These are phyloP conservation scores for Pouteria campechiana DNA, from an alignment of 179 eudicot species.

Conservation along the genomic window DNA sequence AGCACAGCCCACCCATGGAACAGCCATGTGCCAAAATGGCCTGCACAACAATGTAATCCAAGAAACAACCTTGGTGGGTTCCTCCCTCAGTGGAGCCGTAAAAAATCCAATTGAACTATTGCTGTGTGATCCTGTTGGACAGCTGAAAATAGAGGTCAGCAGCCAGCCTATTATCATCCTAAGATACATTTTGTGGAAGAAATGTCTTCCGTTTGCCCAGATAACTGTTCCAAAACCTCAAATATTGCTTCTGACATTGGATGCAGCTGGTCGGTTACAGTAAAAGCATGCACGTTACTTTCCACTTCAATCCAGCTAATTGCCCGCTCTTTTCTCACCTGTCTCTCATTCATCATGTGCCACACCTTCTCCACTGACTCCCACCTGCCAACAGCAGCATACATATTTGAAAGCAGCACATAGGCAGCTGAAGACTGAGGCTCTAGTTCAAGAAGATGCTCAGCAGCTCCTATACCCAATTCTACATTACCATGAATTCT, in stretches of 20 bases:
- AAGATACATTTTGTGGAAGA: too few species aligned
- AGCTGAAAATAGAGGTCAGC: too few species aligned
- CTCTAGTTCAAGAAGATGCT: constrained; percentile 37
- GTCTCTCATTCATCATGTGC: constrained; percentile 37
- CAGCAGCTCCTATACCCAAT: constrained; percentile 46
- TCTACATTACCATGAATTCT: constrained; percentile 42
- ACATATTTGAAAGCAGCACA: constrained; percentile 47
- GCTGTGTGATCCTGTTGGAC: too few species aligned
- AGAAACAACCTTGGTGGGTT: too few species aligned
- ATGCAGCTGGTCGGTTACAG: constrained; percentile 10
- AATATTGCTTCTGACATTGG: constrained; percentile 5
- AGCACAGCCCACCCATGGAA: too few species aligned
- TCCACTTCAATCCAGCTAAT: constrained; percentile 47
- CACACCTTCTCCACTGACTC: constrained; percentile 32
- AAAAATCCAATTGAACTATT: too few species aligned
- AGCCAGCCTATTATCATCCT: too few species aligned
- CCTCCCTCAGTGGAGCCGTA: too few species aligned
- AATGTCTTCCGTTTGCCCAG: constrained; percentile 14
- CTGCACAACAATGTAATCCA: too few species aligned
- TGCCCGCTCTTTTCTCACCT: constrained; percentile 38
- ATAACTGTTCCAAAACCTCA: constrained; percentile 12
- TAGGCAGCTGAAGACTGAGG: constrained; percentile 46
- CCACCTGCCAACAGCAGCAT: constrained; percentile 61
- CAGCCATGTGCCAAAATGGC: too few species aligned
- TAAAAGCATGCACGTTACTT: constrained; percentile 19